Evolutionary conservation across 768 basidiomycete species (phyloP), one percentile per base, ranked within the genome.

Genomic region (Lactarius deliciosus): DNA sequence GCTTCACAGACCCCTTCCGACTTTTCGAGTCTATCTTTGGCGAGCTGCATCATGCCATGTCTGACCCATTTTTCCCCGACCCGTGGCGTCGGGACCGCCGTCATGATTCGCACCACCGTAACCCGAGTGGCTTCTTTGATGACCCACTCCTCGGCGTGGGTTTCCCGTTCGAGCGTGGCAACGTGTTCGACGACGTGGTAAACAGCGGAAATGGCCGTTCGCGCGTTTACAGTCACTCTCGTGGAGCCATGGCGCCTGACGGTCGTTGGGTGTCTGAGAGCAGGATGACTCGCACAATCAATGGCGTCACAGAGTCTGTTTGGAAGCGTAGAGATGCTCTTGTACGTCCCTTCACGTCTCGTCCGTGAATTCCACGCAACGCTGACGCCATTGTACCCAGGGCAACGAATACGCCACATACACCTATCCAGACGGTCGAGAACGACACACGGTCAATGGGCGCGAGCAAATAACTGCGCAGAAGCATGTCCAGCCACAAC

Each of bases 321-420:
- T 85, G 70, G 77, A 85, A 76, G 77, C 82, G 74, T 73, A 81
- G 68, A 74, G 89, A 92, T 71, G 80, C 78, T 47, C 74, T 86
- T 43, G 91, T 91, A 72, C 70, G 87, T 75, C 57, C 8, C 57
- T 16, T 61, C 5, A 20, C 58, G 61, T 38, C 47, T 8, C 43
- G 8, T 63, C 5, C 61, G 59, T 62, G 53, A 40, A 40, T 11
- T 61, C 63, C 36, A 40, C 38, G 38, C 61, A 30, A 61, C 50
- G 36, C 40, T 71, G n/a, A 72, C 58, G 40, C 58, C 59, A 63
- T 73, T 53, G 55, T 65, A 64, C 38, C 16, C 68, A 92, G 90
- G 91, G 91, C 3, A 90, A 90, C 69, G 88, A 90, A 71, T 88
- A 91, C 74, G 78, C 89, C 57, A 86, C 82, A 15, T 84, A 85